Evolutionary conservation across 768 basidiomycete species (phyloP), one percentile per base, ranked within the genome.

Genomic region (Suillus alpinus): DNA sequence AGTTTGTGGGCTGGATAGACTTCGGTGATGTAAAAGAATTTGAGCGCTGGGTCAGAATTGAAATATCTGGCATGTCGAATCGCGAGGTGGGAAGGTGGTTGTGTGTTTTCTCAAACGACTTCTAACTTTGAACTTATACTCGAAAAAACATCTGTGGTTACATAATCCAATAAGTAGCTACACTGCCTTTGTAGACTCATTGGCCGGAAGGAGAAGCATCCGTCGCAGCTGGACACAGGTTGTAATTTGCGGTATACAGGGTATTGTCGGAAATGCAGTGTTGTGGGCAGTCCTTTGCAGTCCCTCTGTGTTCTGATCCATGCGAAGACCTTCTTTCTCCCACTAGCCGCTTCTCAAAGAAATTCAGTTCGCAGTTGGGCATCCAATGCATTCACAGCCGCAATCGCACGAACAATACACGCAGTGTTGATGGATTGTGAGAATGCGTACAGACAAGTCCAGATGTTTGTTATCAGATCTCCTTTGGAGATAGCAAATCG

Each of bases 1-100:
- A 91, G 74, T 98, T 98, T 36, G 95, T 96, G 16, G 68, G 16
- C 43, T 69, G 65, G 1, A 58, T 49, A 31, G 56, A 58, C 31
- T 57, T 65, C 0, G 58, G 23, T 3, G 59, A 56, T 13, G 36
- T 1, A 18, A 39, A 10, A 43, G 56, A 1, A 18, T 13, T 9
- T 59, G 58, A 23, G 58, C 37, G 37, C 9, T 51, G 34, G 65
- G 62, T 66, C 44, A 69, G 61, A 60, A 74, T 68, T 32, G 71
- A 71, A 63, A 75, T 65, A 26, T 29, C 59, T 16, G 72, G 74
- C 59, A 60, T 60, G 56, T 58, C 20, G 72, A 39, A 18, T 23
- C 16, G 10, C 37, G 16, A 10, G 26, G 23, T 55, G 26, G 53
- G 37, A 55, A 55, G 12, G 23, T 18, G 5, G 23, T 26, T 39